Percentiles rank a stretch among this genome's conserved stretches.
These are phyloP conservation scores for Didymosphaeria variabile DNA, from an alignment of 2,329 filamentous ascomycete genomes.

Conservation along the genomic window DNA sequence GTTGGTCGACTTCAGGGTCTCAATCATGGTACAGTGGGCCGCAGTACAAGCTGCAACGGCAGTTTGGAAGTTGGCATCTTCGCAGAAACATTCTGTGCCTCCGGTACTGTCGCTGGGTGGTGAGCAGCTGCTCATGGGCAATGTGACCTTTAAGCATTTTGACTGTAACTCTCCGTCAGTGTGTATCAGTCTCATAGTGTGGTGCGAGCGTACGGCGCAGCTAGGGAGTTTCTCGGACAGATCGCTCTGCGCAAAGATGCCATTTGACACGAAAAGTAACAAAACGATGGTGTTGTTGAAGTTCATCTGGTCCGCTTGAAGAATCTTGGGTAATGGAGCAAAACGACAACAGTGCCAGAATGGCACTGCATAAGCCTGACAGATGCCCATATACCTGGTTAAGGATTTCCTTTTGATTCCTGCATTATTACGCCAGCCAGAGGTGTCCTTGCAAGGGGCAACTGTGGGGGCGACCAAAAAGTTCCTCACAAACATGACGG, in stretches of 20 bases:
- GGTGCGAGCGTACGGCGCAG: slow-evolving; percentile 9
- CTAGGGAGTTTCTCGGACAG: slow-evolving; percentile 4
- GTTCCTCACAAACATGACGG: neutral
- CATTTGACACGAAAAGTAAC: slow-evolving; percentile 19
- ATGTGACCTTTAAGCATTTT: slow-evolving; percentile 26
- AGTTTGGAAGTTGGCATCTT: slow-evolving; percentile 32
- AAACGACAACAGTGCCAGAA: neutral
- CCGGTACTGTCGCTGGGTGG: slow-evolving; percentile 6
- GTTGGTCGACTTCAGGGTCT: slow-evolving; percentile 34
- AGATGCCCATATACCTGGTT: neutral
- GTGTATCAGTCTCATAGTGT: neutral
- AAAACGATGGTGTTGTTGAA: slow-evolving; percentile 49
- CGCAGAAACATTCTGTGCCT: slow-evolving; percentile 41
- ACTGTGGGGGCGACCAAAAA: neutral
- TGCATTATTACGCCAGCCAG: neutral
- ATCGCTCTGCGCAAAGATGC: neutral
- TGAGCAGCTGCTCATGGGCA: slow-evolving; percentile 30
- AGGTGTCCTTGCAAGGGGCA: neutral
- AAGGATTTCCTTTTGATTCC: too few relatives aligned
- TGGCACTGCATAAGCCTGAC: neutral
- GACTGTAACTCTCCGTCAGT: slow-evolving; percentile 18
- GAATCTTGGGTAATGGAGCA: slow-evolving; percentile 15
- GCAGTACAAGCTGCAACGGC: slow-evolving; percentile 33
- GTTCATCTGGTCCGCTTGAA: slow-evolving; percentile 40
- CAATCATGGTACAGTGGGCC: slow-evolving; percentile 39